Evolutionary conservation across 1,139 yeast species (phyloP), one percentile per base, ranked within the genome.

Genomic region (Scheffersomyces titani): DNA sequence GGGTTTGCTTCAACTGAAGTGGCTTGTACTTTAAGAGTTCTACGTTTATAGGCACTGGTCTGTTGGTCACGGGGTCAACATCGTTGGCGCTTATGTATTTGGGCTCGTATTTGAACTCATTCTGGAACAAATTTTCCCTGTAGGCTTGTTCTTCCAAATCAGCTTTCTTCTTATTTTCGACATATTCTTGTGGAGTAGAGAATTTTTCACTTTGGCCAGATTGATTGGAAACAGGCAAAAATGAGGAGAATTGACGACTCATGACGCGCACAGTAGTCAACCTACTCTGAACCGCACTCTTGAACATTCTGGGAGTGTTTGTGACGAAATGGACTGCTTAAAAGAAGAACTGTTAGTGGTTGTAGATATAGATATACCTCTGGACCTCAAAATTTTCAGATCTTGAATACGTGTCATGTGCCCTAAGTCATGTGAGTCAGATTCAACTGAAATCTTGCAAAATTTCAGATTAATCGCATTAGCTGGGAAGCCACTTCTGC

Each of bases 21-120:
- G 99, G 98, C 50, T 91, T 90, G 68, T 87, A 89, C 70, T 91
- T 87, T 65, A 90, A 87, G 54, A 94, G 84, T 67, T 89, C 91
- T 5, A 92, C 96, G 69, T 88, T 91, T 59, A 92, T 77, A 16
- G 98, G 98, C 21, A 90, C 70, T 3, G 96, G 96, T 57, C 88
- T 70, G 45, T 68, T 65, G 40, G 68, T 65, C 9, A 59, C 55
- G 1, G 68, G 73, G 66, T 66, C 65, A 20, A 72, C 66, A 3
- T 66, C 57, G 55, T 80, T 75, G 51, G 74, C 71, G 19, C 79
- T 71, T 40, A 78, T 55, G 44, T 70, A 72, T 59, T 80, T 74
- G 5, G 88, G 87, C 13, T 70, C 58, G 64, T 81, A 82, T 48
- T 70, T 63, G 61, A 75, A 70, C 20, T 70, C 70, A 47, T 70